These are phyloP conservation scores for Termitomyces sp. DNA, from an alignment of 768 basidiomycete genomes.

Conservation along the genomic window DNA sequence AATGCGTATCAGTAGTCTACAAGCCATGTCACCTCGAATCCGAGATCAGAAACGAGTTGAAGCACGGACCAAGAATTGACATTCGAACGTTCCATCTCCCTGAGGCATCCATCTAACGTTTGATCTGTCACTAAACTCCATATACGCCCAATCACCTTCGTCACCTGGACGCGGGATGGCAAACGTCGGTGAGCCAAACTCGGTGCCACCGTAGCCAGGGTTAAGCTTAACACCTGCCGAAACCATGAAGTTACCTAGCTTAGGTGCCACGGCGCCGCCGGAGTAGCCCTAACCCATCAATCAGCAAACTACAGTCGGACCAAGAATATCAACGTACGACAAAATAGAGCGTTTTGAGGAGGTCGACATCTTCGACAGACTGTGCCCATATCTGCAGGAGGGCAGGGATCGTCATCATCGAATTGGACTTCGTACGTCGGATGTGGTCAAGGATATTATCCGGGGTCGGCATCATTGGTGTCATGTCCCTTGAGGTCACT, in stretches of 20 bases:
- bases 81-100: constrained; percentile 31
- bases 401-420: constrained; percentile 22
- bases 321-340: constrained; percentile 21
- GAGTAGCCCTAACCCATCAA: constrained; percentile 16
- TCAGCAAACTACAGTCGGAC: not conserved
- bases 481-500: constrained; percentile 8
- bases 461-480: constrained; percentile 28
- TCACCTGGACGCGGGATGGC: constrained; percentile 13
- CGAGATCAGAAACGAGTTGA: not conserved
- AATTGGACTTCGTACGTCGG: constrained; percentile 14
- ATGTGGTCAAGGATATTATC: constrained; percentile 27
- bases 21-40: not conserved
- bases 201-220: constrained; percentile 23
- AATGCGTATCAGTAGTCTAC: constrained; percentile 22
- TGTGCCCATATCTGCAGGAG: constrained; percentile 23
- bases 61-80: constrained; percentile 28
- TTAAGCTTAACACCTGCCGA: constrained; percentile 22
- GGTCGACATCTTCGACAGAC: constrained; percentile 17
- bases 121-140: constrained; percentile 19
- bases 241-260: constrained; percentile 23
- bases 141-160: constrained; percentile 24
- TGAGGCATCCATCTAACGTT: constrained; percentile 28
- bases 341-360: constrained; percentile 18
- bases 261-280: constrained; percentile 26
- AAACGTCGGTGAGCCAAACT: constrained; percentile 19